Conservation (phyloP, 495 filamentous ascomycete genomes). For the Podospora bellae-mahoneyi region DNA sequence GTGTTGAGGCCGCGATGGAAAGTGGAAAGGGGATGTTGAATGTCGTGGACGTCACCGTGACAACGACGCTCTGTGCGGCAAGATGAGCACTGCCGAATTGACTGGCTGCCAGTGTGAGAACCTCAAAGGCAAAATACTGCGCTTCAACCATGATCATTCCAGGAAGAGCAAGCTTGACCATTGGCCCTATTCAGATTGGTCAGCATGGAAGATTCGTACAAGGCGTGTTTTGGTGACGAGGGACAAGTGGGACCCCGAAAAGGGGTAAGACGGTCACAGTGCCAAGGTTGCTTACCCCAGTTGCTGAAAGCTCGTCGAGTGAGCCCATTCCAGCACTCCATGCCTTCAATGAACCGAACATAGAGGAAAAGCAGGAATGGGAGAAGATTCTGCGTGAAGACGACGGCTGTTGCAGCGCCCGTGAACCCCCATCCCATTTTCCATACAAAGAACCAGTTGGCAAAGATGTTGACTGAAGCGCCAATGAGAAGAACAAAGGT, state of each 20-base stretch:
- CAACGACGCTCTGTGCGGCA: constrained; percentile 52
- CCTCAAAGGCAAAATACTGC: constrained; percentile 73
- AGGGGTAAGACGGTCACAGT: not conserved
- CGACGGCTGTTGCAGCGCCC: constrained; percentile 81
- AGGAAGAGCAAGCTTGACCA: constrained; percentile 75
- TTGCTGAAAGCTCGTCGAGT: constrained; percentile 65
- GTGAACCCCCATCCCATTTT: constrained; percentile 72
- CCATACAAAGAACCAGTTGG: constrained; percentile 72
- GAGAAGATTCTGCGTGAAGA: constrained; percentile 74
- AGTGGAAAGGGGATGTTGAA: constrained; percentile 57
- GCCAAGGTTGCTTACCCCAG: constrained; percentile 53
- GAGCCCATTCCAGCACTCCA: constrained; percentile 84
- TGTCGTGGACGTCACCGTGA: constrained; percentile 46
- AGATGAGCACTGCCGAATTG: constrained; percentile 64
- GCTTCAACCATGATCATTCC: constrained; percentile 84
- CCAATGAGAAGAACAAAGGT: constrained; percentile 63
- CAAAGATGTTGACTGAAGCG: constrained; percentile 61
- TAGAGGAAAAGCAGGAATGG: constrained; percentile 73
- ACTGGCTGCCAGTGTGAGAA: constrained; percentile 63
- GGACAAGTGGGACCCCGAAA: not conserved
- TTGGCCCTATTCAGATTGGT: constrained; percentile 41
- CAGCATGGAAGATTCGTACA: not conserved
- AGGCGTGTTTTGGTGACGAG: not conserved
- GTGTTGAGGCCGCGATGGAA: constrained; percentile 52
- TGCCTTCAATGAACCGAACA: constrained; percentile 69